Percentiles rank a stretch among this genome's conserved stretches.
Conservation (phyloP, 2,329 filamentous ascomycete species). For the Pestalotiopsis sp. region DNA sequence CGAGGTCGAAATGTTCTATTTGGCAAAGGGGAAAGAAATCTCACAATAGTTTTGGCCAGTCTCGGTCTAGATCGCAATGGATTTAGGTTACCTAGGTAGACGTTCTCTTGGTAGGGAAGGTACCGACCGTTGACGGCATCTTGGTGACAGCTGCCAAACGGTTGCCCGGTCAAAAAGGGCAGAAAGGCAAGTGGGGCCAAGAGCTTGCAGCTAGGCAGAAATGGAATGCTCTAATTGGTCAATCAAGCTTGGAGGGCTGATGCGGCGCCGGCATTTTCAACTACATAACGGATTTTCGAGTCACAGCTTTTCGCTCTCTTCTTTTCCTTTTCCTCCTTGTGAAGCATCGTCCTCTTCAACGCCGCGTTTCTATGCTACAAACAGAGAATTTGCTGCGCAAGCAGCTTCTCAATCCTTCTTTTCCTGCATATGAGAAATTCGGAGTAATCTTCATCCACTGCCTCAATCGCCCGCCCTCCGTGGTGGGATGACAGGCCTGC, state of each 20-base stretch:
- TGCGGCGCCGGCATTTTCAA: conserved; percentile 1
- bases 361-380: conserved; percentile 96
- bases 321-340: conserved; percentile 39
- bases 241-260: neutral
- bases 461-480: conserved; percentile 46
- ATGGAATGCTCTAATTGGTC: conserved; percentile 2
- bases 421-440: conserved; percentile 93
- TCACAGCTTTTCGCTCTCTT: conserved; percentile 10
- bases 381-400: conserved; percentile 55
- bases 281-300: conserved; percentile 12
- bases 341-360: conserved; percentile 84
- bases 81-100: neutral
- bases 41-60: neutral
- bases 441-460: conserved; percentile 84
- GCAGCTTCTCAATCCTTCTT: conserved; percentile 36
- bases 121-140: neutral
- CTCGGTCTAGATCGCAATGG: neutral
- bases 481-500: conserved; percentile 60
- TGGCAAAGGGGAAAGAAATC: neutral
- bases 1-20: neutral
- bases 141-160: neutral
- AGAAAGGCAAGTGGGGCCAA: neutral
- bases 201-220: neutral
- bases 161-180: neutral
- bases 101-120: neutral